These are phyloP conservation scores for Penicillium sp. DNA, from an alignment of 2,329 filamentous ascomycete genomes.

Conservation along the genomic window DNA sequence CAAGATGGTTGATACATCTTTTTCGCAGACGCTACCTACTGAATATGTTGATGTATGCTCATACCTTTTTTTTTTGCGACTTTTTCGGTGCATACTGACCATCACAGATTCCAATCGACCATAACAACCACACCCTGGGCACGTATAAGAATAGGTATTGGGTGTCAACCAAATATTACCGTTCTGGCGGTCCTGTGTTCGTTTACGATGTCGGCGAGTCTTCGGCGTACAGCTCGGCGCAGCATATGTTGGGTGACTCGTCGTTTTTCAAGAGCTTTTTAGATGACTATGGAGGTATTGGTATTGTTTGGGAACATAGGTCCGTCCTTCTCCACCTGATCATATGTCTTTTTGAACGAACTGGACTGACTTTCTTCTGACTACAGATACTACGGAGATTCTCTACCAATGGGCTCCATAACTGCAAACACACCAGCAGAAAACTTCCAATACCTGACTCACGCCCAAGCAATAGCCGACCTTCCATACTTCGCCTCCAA, in stretches of 20 bases:
- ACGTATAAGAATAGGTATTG: slow-evolving; percentile 56
- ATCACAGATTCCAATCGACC: slow-evolving; percentile 30
- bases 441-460: slow-evolving; percentile 40
- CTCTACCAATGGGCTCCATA: slow-evolving; percentile 33
- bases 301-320: slow-evolving; percentile 44
- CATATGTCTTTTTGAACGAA: neutral
- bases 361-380: slow-evolving; percentile 1
- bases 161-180: slow-evolving; percentile 52
- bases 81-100: neutral
- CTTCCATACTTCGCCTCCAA: slow-evolving; percentile 42
- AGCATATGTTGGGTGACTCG: slow-evolving; percentile 29
- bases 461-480: slow-evolving; percentile 43
- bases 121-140: slow-evolving; percentile 32
- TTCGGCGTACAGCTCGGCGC: slow-evolving; percentile 37
- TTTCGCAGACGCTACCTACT: neutral
- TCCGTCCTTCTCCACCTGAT: slow-evolving; percentile 24
- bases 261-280: slow-evolving; percentile 31
- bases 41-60: slow-evolving; percentile 6
- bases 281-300: slow-evolving; percentile 34
- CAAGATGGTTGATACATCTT: slow-evolving; percentile 8
- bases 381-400: slow-evolving; percentile 41
- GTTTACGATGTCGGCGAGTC: slow-evolving; percentile 49
- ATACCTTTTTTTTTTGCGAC: neutral
- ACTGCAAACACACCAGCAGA: slow-evolving; percentile 34
- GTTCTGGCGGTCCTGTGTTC: slow-evolving; percentile 51